A percentile compares a stretch with the other conserved stretches of the same genome.
phyloP scores from a whole-genome alignment of 2,329 filamentous ascomycete species.

The Alternaria sp. region DNA sequence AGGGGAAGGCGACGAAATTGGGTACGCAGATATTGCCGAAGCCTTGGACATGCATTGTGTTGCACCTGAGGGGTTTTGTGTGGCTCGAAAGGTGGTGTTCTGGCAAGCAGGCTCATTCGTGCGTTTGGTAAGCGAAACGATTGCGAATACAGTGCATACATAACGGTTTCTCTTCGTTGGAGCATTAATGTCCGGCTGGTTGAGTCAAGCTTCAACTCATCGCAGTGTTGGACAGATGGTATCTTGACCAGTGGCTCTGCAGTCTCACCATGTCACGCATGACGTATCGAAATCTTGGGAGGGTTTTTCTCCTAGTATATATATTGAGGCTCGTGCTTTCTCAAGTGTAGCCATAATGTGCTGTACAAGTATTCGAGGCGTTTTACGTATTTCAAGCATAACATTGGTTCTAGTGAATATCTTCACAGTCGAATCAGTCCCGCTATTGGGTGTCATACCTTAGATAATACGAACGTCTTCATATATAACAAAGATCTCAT shows the following conservation, averaged over 20 bases:
- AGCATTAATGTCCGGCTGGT: constrained; percentile 22
- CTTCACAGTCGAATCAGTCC: neutral
- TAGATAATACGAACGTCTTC: neutral
- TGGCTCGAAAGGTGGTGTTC: constrained; percentile 26
- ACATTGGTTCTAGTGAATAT: neutral
- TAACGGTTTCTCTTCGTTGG: constrained; percentile 26
- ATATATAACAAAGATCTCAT: neutral
- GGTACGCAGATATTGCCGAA: constrained; percentile 26
- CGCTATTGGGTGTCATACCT: neutral
- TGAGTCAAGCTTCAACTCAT: neutral
- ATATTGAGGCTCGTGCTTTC: neutral
- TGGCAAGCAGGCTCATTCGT: constrained; percentile 29
- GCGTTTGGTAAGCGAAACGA: constrained; percentile 23
- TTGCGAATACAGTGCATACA: constrained; percentile 30
- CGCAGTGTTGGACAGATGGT: neutral
- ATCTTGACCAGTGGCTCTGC: neutral
- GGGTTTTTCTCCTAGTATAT: neutral
- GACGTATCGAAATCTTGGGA: neutral
- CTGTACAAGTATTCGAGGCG: neutral
- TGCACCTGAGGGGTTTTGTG: constrained; percentile 29
- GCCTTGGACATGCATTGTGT: constrained; percentile 26
- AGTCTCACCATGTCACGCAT: neutral
- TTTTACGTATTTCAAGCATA: neutral
- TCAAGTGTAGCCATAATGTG: neutral
- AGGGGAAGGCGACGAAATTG: constrained; percentile 27